Conservation (phyloP, 2,329 filamentous ascomycete genomes). For the Hypoxylon sp. region DNA sequence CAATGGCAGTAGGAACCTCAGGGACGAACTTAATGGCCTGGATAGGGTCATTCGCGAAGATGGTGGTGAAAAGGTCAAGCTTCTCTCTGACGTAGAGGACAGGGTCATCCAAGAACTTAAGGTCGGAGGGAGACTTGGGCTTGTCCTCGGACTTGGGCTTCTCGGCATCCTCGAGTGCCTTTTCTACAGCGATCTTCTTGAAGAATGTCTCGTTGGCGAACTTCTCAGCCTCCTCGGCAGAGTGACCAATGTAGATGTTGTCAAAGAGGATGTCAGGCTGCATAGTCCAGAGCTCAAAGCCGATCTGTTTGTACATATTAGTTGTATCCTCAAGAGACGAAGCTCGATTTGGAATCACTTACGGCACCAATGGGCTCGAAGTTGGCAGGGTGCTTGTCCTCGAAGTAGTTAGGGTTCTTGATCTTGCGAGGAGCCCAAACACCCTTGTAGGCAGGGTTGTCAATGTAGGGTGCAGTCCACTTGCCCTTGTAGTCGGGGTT, state of each 20-base stretch:
- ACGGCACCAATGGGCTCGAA: constrained; percentile 98
- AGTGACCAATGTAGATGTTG: constrained; percentile 99
- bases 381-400: constrained; percentile 97
- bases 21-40: constrained; percentile 91
- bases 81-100: constrained; percentile 92
- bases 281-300: constrained; percentile 99
- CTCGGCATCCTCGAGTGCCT: constrained; percentile 81
- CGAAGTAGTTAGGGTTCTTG: constrained; percentile 93
- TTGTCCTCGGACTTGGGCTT: constrained; percentile 81
- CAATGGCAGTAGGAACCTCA: constrained; percentile 87
- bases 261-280: constrained; percentile 98
- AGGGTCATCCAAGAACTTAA: constrained; percentile 93
- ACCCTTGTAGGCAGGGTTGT: constrained; percentile 99
- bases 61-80: constrained; percentile 88
- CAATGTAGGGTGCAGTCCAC: constrained; percentile 92
- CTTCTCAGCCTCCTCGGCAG: constrained; percentile 89
- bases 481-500: constrained; percentile 99
- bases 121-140: constrained; percentile 79
- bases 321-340: constrained; percentile 23
- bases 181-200: constrained; percentile 87
- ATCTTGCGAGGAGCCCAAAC: constrained; percentile 96
- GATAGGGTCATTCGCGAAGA: constrained; percentile 85
- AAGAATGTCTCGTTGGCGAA: constrained; percentile 91
- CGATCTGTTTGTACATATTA: constrained; percentile 73
- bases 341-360: constrained; percentile 62